Evolutionary conservation across 2,329 filamentous ascomycete species (phyloP).

Genomic region (Penicillium paneum): DNA sequence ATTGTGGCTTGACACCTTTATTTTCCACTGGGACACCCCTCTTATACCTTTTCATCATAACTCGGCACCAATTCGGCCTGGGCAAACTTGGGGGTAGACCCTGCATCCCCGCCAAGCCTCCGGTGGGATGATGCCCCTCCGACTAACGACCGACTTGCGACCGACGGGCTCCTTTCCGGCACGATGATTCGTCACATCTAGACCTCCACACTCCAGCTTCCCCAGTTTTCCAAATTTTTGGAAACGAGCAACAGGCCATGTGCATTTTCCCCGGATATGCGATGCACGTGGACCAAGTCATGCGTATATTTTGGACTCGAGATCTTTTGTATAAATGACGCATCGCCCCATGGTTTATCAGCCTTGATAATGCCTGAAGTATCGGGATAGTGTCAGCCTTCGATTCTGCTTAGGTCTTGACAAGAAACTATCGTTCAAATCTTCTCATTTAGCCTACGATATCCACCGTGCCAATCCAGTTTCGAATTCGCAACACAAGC

Average conservation of each 20-base stretch:
- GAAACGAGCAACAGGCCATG: neutral
- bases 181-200: neutral
- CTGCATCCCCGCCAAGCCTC: slow-evolving; percentile 6
- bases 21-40: neutral
- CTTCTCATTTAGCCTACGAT: neutral
- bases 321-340: slow-evolving; percentile 6
- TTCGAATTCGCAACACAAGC: neutral
- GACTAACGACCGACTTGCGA: slow-evolving; percentile 13
- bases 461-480: neutral
- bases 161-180: slow-evolving; percentile 2
- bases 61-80: slow-evolving; percentile 6
- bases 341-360: neutral
- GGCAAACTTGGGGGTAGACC: neutral
- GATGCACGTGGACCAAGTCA: neutral
- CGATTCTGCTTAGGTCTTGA: neutral
- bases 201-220: slow-evolving; percentile 8
- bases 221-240: slow-evolving; percentile 10
- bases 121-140: neutral
- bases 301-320: neutral
- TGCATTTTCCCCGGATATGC: slow-evolving; percentile 11
- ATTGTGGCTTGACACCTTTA: slow-evolving; percentile 5
- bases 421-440: neutral
- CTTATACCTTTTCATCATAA: slow-evolving; percentile 1
- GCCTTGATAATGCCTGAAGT: neutral
- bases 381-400: neutral